Base-by-base conservation (phyloP, 2,329 filamentous ascomycete species). In the Colletotrichum sansevieriae region DNA sequence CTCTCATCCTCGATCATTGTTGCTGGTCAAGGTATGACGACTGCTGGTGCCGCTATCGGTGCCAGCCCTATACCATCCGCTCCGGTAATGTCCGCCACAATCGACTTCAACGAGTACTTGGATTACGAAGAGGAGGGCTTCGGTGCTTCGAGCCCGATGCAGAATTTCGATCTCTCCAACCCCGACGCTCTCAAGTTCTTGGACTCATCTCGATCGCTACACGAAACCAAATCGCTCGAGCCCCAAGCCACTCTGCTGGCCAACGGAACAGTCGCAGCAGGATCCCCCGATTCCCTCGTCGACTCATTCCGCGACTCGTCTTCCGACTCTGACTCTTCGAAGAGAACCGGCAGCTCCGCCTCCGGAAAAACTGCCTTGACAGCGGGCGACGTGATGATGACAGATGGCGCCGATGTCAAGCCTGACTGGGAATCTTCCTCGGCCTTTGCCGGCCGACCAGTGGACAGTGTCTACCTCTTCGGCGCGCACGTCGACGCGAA, bases 301-400 rank as follows among this genome's bases (percentile, higher is more conserved):
- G 80, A 76, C 59, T 82, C 79, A 11, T 83, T 82, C 58, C 81
- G 80, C 65, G 85, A 87, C 73, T 85, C 84, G 3, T 84, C 83
- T 4, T 87, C 84, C 58, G 84, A 87, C 70, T 87, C 85, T 9
- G 83, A 83, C 12, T 81, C 80, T 44, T 85, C 83, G 37, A 85
- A 85, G 74, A 79, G 82, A 64, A 81, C 84, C 41, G 78, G 79
- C 15, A 84, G 82, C 71, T 83, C 82, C 2, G 79, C 80, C 20
- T 85, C 84, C 7, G 81, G 82, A 15, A 82, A 83, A 70, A 80
- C 82, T 20, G 80, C 76, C 37, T 75, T 80, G 65, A 80, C 79
- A 43, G 72, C 79, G 29, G 78, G 76, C 58, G 84, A 86, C 74
- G 71, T 79, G 41, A 80, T 80, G 73, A 84, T 84, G 80, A 78